Conservation (phyloP, 163 green algal genomes). For the Chlamydomonas reinhardtii region DNA sequence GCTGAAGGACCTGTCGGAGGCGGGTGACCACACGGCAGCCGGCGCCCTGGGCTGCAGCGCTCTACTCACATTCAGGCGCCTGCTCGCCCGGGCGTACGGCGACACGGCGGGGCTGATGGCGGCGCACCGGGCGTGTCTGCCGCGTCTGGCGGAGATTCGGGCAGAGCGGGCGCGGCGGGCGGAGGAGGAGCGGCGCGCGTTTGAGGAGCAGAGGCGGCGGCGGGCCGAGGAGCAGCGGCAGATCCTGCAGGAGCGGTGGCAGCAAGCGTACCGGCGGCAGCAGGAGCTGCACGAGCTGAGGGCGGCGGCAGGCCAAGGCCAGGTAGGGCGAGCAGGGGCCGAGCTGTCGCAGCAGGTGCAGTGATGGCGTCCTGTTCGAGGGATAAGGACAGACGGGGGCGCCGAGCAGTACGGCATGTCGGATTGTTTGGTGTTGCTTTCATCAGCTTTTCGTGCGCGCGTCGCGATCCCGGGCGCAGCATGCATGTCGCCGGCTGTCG, state of each 20-base stretch:
- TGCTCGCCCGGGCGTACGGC: neutral
- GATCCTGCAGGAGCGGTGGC: neutral
- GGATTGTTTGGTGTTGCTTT: no score
- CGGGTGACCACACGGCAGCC: neutral
- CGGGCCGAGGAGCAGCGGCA: neutral
- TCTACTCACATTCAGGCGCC: neutral
- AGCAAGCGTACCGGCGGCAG: neutral
- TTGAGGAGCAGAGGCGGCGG: neutral
- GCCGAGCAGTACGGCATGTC: no score
- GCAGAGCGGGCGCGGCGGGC: neutral
- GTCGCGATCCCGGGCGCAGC: no score
- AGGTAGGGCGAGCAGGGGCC: no score
- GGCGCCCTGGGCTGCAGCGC: neutral
- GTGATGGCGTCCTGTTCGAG: no score
- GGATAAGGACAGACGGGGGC: no score
- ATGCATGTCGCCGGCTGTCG: no score
- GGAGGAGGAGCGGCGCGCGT: neutral
- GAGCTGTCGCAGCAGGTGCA: no score
- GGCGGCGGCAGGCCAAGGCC: no score
- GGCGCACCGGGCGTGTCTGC: conserved; percentile 12
- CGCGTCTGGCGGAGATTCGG: neutral
- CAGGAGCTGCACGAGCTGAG: neutral
- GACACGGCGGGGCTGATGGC: neutral
- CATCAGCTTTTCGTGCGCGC: no score
- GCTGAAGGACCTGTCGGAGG: conserved; percentile 17